Percentiles rank a stretch among this genome's conserved stretches.
Conservation (phyloP, 2,329 filamentous ascomycete genomes). For the Claviceps arundinis region DNA sequence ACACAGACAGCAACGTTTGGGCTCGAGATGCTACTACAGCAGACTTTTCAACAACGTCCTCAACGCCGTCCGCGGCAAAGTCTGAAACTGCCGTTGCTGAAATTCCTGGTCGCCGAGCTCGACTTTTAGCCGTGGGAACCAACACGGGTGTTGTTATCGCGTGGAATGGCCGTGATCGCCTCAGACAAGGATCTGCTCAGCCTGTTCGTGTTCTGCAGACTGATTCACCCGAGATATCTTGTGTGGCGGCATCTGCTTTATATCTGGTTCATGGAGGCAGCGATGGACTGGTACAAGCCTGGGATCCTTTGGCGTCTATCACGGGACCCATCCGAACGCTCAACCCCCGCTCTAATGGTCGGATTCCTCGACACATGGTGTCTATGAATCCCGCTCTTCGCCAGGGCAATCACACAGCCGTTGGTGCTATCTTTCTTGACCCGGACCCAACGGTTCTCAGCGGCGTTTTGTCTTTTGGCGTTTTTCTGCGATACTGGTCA, state of each 20-base stretch:
- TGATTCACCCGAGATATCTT: slow-evolving; percentile 77
- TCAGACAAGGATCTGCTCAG: slow-evolving; percentile 33
- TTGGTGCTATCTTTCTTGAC: slow-evolving; percentile 74
- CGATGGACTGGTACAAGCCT: slow-evolving; percentile 88
- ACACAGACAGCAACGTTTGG: slow-evolving; percentile 30
- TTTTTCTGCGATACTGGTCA: slow-evolving; percentile 82
- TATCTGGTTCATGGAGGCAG: slow-evolving; percentile 89
- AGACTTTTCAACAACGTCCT: slow-evolving; percentile 4
- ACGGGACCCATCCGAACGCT: slow-evolving; percentile 69
- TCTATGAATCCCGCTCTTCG: slow-evolving; percentile 42
- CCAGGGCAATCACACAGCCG: slow-evolving; percentile 65
- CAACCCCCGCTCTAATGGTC: slow-evolving; percentile 70
- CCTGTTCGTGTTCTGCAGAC: slow-evolving; percentile 78
- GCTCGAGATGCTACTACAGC: slow-evolving; percentile 32
- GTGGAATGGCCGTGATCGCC: slow-evolving; percentile 68
- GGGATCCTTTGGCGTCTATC: slow-evolving; percentile 85
- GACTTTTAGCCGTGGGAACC: slow-evolving; percentile 72
- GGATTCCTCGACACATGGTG: slow-evolving; percentile 60
- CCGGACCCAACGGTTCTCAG: slow-evolving; percentile 75
- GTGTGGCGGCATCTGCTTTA: slow-evolving; percentile 68
- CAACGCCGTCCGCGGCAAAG: slow-evolving; percentile 9
- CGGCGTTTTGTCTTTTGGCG: slow-evolving; percentile 77
- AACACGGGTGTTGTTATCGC: slow-evolving; percentile 61
- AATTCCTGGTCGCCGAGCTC: slow-evolving; percentile 72
- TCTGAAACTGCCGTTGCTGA: slow-evolving; percentile 33